Base-by-base conservation (phyloP, 345 rosid species). In the Sisymbrium irio region DNA sequence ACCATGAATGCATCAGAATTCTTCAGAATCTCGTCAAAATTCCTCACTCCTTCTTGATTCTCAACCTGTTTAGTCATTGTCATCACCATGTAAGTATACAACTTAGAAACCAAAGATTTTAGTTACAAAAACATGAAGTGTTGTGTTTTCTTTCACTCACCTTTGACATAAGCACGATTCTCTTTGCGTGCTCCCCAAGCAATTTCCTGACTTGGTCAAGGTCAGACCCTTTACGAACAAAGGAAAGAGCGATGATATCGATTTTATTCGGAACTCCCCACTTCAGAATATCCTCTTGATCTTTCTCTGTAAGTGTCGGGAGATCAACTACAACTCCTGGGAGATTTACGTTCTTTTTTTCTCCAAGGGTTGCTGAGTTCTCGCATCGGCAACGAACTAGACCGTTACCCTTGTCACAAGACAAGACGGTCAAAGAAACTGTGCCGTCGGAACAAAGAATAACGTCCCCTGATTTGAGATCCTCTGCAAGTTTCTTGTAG, bases 1-100 rank as follows among this genome's bases (percentile, higher is more conserved):
- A 89, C 94, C 89, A 89, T 89, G 70, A 89, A 87, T 36, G 95
- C 92, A 82, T 89, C 95, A 4, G 88, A 79, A 46, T 85, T 83
- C 39, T 84, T 83, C 33, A 89, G 72, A 67, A 89, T 83, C 8
- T 83, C 74, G 60, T 87, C 89, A 6, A 89, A 81, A 12, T 89
- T 89, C 37, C 64, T 79, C 54, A 87, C 92, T 46, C 91, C 89
- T 77, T 85, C 92, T 81, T 83, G 96, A 76, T 89, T 89, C 66
- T 89, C 92, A 27, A 87, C 88, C 91, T 89, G 74, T 54, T 2
- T 28, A 59, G 20, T n/a, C 19, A 49, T 22, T 22, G 15, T 32
- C 39, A 44, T 44, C 53, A 53, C 11, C 7, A 47, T 14, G 30
- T 63, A 10, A 53, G 46, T 53, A 44, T 9, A 69, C 17, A 42